Percentiles rank a stretch among this genome's conserved stretches.
These are phyloP conservation scores for Tillandsia leiboldiana DNA, from an alignment of 176 grass and related monocot species.

Conservation along the genomic window DNA sequence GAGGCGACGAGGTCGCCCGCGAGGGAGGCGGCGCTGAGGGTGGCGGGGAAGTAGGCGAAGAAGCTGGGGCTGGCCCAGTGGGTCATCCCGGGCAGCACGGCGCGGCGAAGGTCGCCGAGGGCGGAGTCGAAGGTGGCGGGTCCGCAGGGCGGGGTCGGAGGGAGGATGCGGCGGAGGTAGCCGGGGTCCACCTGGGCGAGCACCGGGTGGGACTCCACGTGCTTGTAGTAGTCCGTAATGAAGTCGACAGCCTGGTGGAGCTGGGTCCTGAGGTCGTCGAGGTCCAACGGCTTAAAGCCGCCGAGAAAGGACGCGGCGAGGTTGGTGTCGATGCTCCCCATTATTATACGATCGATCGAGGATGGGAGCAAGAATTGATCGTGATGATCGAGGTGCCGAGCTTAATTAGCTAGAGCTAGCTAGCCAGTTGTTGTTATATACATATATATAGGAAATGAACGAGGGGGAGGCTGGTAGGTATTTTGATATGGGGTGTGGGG, in stretches of 20 bases:
- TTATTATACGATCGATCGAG: not conserved
- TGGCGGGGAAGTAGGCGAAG: constrained; percentile 51
- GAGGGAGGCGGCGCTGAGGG: constrained; percentile 40
- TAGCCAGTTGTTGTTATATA: too few species aligned
- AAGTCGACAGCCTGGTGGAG: constrained; percentile 36
- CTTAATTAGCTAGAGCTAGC: too few species aligned
- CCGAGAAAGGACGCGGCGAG: not conserved
- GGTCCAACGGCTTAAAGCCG: constrained; percentile 23
- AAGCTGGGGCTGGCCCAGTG: constrained; percentile 61
- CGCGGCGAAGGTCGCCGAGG: not conserved
- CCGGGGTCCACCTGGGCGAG: constrained; percentile 25
- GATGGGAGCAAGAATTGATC: too few species aligned
- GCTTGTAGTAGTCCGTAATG: constrained; percentile 46
- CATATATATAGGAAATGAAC: too few species aligned
- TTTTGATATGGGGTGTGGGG: too few species aligned
- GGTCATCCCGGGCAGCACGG: constrained; percentile 33
- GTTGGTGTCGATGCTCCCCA: constrained; percentile 34
- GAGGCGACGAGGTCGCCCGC: constrained; percentile 50
- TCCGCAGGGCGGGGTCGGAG: not conserved
- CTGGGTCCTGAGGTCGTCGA: constrained; percentile 30
- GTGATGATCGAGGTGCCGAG: too few species aligned
- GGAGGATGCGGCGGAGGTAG: not conserved
- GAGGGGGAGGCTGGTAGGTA: too few species aligned
- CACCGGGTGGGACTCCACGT: constrained; percentile 20
- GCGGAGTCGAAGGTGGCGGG: not conserved